A percentile compares a stretch with the other conserved stretches of the same genome.
Evolutionary conservation across 345 rosid genomes (phyloP).

Genomic region (Hevea brasiliensis): DNA sequence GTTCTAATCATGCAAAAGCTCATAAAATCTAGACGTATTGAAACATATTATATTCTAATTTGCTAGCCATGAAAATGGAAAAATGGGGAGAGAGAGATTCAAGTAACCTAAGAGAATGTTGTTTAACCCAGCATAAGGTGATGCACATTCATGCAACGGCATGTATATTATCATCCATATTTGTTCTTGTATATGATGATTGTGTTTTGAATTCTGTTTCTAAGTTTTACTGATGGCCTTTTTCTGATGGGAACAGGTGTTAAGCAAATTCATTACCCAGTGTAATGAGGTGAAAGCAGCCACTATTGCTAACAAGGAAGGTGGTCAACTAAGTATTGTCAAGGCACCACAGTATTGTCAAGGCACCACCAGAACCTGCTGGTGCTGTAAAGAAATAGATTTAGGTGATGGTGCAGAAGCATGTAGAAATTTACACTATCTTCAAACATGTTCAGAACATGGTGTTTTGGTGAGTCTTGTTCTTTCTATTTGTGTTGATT

Average conservation of each 20-base stretch:
- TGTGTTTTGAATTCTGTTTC: background rate
- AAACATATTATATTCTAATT: too few relatives aligned
- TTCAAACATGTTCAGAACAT: background rate
- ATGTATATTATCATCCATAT: background rate
- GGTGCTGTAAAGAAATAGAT: conserved; percentile 38
- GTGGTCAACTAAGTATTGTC: conserved; percentile 74
- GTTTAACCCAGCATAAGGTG: too few relatives aligned
- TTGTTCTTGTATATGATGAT: too few relatives aligned
- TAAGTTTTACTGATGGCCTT: background rate
- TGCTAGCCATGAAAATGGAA: too few relatives aligned
- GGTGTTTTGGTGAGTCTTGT: background rate
- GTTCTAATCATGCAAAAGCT: too few relatives aligned
- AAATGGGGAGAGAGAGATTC: too few relatives aligned
- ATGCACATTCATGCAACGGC: too few relatives aligned
- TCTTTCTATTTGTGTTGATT: background rate
- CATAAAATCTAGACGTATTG: too few relatives aligned
- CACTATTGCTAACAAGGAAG: conserved; percentile 69
- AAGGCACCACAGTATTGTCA: too few relatives aligned
- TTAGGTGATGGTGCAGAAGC: background rate
- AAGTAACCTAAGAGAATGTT: too few relatives aligned
- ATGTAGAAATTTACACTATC: background rate
- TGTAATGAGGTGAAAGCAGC: conserved; percentile 88
- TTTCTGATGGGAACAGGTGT: conserved; percentile 44
- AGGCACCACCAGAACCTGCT: conserved; percentile 42
- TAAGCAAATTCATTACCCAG: conserved; percentile 80